Base-by-base conservation (phyloP, 805 yeast species). In the Wickerhamiella australiensis region DNA sequence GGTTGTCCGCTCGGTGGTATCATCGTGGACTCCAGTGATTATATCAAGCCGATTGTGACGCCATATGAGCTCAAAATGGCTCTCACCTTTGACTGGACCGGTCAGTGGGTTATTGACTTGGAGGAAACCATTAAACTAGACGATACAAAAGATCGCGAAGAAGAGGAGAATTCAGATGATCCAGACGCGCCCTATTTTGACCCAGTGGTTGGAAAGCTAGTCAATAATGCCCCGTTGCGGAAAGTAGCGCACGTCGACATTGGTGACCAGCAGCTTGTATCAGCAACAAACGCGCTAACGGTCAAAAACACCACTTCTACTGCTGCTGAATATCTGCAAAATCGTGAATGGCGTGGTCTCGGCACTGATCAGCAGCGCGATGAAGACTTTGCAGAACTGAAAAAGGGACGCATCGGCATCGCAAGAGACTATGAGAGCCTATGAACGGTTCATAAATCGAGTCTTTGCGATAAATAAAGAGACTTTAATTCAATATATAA, bases 1-100 rank as follows among this genome's bases (percentile, higher is more conserved):
- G 98, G 98, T 0, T 92, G 98, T 63, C 87, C 94, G 9, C 86
- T 87, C 57, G 88, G 94, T 48, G 98, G 98, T 4, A 81, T 90
- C 21, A 79, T 90, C 33, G 64, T 92, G 12, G 95, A 90, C 63
- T 77, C 80, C 50, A 69, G 68, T 44, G 84, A 80, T 54, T 90
- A 82, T 61, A 85, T 77, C 68, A 86, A 81, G 63, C 97, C 97
- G 0, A 83, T 92, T 9, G 78, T 92, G 17, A 92, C 98, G 0
- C 97, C 97, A 0, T 90, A 85, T 64, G 98, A 92, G 63, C 68
- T 92, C 37, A 75, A 80, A 44, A 66, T 90, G 63, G 95, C 97
- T 0, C 71, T 92, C 51, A 75, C 76, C 53, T 78, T 76, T 21
- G 86, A 78, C 1, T 92, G 98, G 98, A 80, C 94, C 0, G 97